Evolutionary conservation across 345 rosid species (phyloP).

Genomic region (Anacardium occidentale): DNA sequence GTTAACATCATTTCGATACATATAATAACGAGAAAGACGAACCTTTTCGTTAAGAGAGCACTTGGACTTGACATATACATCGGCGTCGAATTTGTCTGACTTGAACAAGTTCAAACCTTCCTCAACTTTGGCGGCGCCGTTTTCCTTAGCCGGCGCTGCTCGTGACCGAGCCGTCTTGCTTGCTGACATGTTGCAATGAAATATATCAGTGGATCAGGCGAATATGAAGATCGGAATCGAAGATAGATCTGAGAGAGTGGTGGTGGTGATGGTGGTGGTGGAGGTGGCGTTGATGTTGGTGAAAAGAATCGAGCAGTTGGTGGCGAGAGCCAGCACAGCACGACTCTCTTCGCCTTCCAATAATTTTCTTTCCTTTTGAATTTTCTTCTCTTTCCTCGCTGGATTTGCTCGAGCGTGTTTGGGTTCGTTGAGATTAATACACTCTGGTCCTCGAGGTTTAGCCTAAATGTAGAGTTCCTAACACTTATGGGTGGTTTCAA

Average conservation of each 20-base stretch:
- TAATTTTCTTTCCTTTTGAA: not conserved
- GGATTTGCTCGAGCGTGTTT: not conserved
- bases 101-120: conserved; percentile 84
- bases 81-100: conserved; percentile 93
- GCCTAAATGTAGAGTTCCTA: no score
- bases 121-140: conserved; percentile 68
- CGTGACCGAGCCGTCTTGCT: conserved; percentile 65
- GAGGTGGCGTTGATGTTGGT: not conserved
- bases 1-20: no score
- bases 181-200: conserved; percentile 41
- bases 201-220: not conserved
- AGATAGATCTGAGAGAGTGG: conserved; percentile 3
- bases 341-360: not conserved
- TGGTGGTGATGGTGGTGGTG: not conserved
- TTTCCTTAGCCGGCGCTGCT: conserved; percentile 62
- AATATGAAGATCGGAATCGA: conserved; percentile 11
- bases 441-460: no score
- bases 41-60: conserved; percentile 98
- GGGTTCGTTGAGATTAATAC: not conserved
- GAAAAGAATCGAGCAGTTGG: not conserved
- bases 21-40: not conserved
- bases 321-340: not conserved
- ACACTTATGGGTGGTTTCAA: no score
- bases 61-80: conserved; percentile 85
- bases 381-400: not conserved